Percentiles rank a stretch among this genome's conserved stretches.
These are phyloP conservation scores for Russula virescens DNA, from an alignment of 768 basidiomycete species.

Conservation along the genomic window DNA sequence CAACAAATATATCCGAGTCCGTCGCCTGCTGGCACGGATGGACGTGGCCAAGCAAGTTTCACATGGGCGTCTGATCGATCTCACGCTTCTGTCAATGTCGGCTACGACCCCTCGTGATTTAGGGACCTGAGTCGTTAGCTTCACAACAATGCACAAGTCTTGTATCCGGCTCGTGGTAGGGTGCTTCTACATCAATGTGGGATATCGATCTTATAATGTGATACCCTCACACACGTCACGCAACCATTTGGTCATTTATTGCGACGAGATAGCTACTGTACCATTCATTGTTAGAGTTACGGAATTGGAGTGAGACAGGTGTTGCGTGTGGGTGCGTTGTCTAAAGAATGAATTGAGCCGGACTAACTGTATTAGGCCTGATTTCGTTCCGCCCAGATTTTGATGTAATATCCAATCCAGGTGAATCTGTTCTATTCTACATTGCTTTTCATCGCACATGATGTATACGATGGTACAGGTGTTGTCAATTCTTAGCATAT, in stretches of 20 bases:
- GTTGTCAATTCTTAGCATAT: too few relatives aligned
- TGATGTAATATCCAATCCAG: not conserved
- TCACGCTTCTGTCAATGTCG: not conserved
- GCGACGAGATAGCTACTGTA: not conserved
- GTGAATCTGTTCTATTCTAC: too few relatives aligned
- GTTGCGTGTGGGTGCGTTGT: not conserved
- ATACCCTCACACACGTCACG: not conserved
- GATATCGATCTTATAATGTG: not conserved
- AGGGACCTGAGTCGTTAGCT: slow-evolving; percentile 15
- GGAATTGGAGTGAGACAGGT: not conserved
- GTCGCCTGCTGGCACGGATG: slow-evolving; percentile 12
- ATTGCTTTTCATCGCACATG: too few relatives aligned
- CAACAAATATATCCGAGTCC: slow-evolving; percentile 10
- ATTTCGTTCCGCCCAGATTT: too few relatives aligned
- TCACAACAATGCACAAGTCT: not conserved
- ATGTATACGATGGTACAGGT: too few relatives aligned
- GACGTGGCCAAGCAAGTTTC: slow-evolving; percentile 11
- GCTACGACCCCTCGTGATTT: slow-evolving; percentile 16
- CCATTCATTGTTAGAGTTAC: not conserved
- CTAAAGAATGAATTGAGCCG: not conserved
- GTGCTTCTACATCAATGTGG: not conserved
- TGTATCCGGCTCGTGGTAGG: not conserved
- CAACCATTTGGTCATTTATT: not conserved
- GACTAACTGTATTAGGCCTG: not conserved
- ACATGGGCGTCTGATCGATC: slow-evolving; percentile 20